phyloP scores from a whole-genome alignment of 352 stramenopile species.

The Pythium aristosporum region DNA sequence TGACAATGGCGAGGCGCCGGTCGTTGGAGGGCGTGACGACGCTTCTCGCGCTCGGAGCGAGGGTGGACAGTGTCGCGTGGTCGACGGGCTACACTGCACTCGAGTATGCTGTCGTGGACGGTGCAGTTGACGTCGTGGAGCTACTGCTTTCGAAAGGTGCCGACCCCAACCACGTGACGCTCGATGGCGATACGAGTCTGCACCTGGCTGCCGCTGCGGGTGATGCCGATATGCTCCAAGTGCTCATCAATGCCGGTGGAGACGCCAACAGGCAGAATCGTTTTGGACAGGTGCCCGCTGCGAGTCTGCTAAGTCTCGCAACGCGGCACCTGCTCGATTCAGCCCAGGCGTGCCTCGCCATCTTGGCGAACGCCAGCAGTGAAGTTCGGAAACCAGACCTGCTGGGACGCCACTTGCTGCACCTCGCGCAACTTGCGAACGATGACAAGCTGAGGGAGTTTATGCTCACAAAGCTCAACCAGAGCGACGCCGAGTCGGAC shows the following conservation, averaged over 20 bases:
- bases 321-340: conserved; percentile 19
- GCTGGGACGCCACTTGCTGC: conserved; percentile 55
- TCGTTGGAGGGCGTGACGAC: conserved; percentile 73
- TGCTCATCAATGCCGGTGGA: conserved; percentile 53
- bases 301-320: conserved; percentile 47
- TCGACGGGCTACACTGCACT: conserved; percentile 73
- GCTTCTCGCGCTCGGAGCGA: conserved; percentile 67
- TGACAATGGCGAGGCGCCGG: conserved; percentile 60
- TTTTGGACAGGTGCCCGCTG: conserved; percentile 63
- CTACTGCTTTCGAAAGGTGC: conserved; percentile 66
- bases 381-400: conserved; percentile 58
- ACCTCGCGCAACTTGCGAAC: conserved; percentile 47
- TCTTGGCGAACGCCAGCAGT: conserved; percentile 50
- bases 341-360: conserved; percentile 46
- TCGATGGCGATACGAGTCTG: conserved; percentile 71
- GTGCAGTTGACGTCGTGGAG: conserved; percentile 53
- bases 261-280: conserved; percentile 65
- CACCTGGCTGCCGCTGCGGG: conserved; percentile 55
- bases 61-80: conserved; percentile 65
- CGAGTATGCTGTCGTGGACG: conserved; percentile 50
- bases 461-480: conserved; percentile 31
- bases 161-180: conserved; percentile 55
- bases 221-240: conserved; percentile 49
- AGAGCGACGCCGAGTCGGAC: conserved; percentile 13
- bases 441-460: conserved; percentile 34